Evolutionary conservation across 805 yeast genomes (phyloP).

Genomic region (Yarrowia osloensis): DNA sequence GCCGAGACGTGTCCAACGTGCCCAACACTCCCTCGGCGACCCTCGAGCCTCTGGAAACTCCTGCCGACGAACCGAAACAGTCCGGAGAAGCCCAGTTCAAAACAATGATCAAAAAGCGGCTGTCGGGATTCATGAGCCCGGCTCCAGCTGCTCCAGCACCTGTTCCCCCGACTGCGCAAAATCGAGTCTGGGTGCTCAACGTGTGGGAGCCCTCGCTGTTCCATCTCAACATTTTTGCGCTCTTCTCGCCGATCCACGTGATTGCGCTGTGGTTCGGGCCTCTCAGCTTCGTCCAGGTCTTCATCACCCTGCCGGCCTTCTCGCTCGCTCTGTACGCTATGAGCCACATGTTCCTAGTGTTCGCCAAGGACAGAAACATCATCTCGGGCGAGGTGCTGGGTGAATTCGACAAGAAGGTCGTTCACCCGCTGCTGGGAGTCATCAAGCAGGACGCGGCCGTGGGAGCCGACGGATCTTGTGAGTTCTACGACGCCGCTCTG

Average conservation of each 20-base stretch:
- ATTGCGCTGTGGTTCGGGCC: constrained; percentile 47
- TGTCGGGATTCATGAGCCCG: constrained; percentile 6
- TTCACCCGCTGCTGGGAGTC: constrained; percentile 57
- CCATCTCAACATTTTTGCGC: constrained; percentile 51
- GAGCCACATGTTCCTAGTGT: constrained; percentile 49
- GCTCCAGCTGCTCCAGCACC: not conserved
- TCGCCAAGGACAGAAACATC: constrained; percentile 60
- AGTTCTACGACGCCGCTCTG: constrained; percentile 37
- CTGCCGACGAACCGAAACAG: constrained; percentile 18
- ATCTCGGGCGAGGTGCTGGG: constrained; percentile 60
- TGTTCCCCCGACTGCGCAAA: not conserved
- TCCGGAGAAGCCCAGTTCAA: constrained; percentile 8
- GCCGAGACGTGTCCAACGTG: constrained; percentile 33
- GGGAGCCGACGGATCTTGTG: constrained; percentile 41
- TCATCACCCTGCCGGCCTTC: constrained; percentile 45
- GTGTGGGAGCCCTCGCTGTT: constrained; percentile 72
- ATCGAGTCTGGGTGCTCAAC: constrained; percentile 52
- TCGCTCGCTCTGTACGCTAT: constrained; percentile 44
- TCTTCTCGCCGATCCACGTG: constrained; percentile 62
- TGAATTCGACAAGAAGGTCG: constrained; percentile 65
- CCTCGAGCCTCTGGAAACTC: constrained; percentile 10
- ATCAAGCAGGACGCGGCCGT: constrained; percentile 60
- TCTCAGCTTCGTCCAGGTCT: constrained; percentile 44
- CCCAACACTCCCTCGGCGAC: constrained; percentile 39
- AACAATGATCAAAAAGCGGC: not conserved